phyloP scores from a whole-genome alignment of 2,329 filamentous ascomycete genomes.

The Cladosporium sp. region DNA sequence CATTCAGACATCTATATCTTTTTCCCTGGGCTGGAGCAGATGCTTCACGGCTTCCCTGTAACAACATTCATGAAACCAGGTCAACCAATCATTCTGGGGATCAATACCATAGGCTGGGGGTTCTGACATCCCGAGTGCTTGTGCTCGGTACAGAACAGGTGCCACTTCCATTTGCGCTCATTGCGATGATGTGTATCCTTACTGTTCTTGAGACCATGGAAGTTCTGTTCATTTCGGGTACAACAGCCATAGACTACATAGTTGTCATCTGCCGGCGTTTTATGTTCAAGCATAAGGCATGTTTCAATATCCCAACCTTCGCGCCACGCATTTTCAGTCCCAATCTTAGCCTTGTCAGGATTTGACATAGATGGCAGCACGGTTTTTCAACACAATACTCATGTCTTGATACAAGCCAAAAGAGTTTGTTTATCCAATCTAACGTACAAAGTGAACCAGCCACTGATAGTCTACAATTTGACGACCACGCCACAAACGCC shows the following conservation, averaged over 20 bases:
- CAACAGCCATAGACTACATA: not conserved
- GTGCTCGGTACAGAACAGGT: not conserved
- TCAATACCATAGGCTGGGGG: not conserved
- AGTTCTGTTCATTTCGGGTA: not conserved
- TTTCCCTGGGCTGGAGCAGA: not conserved
- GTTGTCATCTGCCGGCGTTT: not conserved
- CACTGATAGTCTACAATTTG: too few relatives aligned
- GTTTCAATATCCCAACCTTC: not conserved
- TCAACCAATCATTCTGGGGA: not conserved
- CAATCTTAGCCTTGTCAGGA: too few relatives aligned
- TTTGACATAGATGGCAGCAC: too few relatives aligned
- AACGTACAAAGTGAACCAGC: too few relatives aligned
- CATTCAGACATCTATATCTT: not conserved
- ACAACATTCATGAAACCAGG: too few relatives aligned
- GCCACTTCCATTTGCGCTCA: not conserved
- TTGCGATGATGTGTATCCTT: too few relatives aligned
- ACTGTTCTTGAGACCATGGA: not conserved
- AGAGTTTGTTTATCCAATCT: too few relatives aligned
- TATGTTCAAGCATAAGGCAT: not conserved
- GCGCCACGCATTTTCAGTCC: not conserved
- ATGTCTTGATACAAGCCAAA: too few relatives aligned
- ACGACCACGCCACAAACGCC: too few relatives aligned
- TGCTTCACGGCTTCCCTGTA: not conserved
- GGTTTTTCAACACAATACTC: too few relatives aligned
- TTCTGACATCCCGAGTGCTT: not conserved